Base-by-base conservation (phyloP, 768 basidiomycete species). In the Phaffia australis region DNA sequence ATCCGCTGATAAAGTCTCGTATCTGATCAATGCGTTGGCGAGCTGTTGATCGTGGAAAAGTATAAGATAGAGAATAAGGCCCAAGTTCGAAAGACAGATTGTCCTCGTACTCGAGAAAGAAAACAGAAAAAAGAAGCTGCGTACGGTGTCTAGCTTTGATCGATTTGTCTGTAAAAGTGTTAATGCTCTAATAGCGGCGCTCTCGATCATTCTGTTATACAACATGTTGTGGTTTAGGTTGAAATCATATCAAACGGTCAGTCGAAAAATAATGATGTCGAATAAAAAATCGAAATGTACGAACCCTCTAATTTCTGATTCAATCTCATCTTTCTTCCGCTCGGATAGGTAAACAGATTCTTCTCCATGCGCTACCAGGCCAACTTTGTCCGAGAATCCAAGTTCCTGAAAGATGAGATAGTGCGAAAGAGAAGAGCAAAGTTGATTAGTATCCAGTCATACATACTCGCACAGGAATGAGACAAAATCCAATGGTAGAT, bases 321-420 rank as follows among this genome's bases (percentile, higher is more conserved):
- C 67, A n/a, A 69, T 69, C 60, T 63, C 60, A 51, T 58, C 56
- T 58, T 69, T 69, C 48, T 57, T 69, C 1, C 48, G 19, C 46
- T 69, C 61, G 25, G 56, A 59, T 27, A 69, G 42, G 15, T 57
- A 64, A 14, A 55, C 56, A 46, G 56, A 35, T 48, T 69, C 55
- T 25, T 69, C 67, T n/a, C 67, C 56, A 25, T 64, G 49, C 15
- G 56, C 35, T 35, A 69, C 67, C 42, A 69, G 56, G 11, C 67
- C 67, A 15, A 69, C 67, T 23, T 55, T 54, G 6, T 67, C 66
- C 1, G 59, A 61, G 42, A 55, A 67, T 21, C 64, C 64, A 23
- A 65, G 51, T 27, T 64, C 55, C 63, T 64, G 63, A 32, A 56
- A 46, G 25, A 42, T 11, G 11, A 42, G 11, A 42, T 5, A 11